Percentiles rank a stretch among this genome's conserved stretches.
Conservation (phyloP, 257 asterid species). For the Solanum tacnaense region DNA sequence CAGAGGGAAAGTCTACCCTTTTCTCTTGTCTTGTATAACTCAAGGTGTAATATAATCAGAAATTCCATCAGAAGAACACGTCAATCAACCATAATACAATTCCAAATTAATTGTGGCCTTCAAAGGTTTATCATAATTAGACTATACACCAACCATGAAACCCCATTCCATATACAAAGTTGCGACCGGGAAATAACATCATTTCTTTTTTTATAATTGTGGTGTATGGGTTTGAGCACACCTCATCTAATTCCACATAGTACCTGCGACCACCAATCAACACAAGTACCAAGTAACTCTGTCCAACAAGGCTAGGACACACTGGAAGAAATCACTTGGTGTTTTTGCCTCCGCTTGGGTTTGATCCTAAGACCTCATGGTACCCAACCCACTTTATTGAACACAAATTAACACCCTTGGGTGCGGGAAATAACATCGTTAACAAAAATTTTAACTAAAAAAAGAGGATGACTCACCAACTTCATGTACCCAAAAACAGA, state of each 20-base stretch:
- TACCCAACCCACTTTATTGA: background rate
- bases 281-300: background rate
- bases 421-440: background rate
- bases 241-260: background rate
- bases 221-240: background rate
- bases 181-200: no score
- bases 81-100: background rate
- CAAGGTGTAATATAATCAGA: background rate
- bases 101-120: background rate
- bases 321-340: background rate
- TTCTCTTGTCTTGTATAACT: background rate
- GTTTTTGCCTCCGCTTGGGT: background rate
- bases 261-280: background rate
- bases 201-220: no score
- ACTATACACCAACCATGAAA: background rate
- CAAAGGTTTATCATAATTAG: background rate
- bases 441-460: background rate
- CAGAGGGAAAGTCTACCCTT: background rate
- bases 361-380: background rate
- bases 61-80: background rate
- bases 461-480: background rate
- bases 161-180: background rate
- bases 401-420: background rate
- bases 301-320: background rate
- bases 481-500: background rate